Conservation (phyloP, 1,284 basidiomycete genomes). For the Xanthoconium separans region DNA sequence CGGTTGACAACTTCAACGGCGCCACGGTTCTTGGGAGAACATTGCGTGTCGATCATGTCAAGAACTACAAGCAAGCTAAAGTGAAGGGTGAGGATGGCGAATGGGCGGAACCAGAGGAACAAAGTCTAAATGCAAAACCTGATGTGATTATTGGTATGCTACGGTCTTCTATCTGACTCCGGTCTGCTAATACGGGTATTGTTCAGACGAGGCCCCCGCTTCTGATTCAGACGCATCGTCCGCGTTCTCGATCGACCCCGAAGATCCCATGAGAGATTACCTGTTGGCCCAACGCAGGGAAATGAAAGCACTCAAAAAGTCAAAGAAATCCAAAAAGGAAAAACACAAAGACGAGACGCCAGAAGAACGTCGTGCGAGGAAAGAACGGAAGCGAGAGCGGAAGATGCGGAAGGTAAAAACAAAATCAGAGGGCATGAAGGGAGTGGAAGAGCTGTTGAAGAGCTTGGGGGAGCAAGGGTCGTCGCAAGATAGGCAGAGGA, state of each 20-base stretch:
- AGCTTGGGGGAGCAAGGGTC: slow-evolving; percentile 25
- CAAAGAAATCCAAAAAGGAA: slow-evolving; percentile 53
- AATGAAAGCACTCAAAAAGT: slow-evolving; percentile 60
- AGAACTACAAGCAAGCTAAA: slow-evolving; percentile 88
- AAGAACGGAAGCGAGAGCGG: slow-evolving; percentile 61
- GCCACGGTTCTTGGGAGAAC: slow-evolving; percentile 85
- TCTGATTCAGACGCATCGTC: slow-evolving; percentile 68
- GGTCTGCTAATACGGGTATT: slow-evolving; percentile 2
- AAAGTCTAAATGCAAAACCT: slow-evolving; percentile 83
- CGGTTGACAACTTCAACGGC: slow-evolving; percentile 98
- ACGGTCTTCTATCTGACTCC: neutral
- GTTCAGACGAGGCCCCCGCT: slow-evolving; percentile 49
- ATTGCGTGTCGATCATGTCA: slow-evolving; percentile 92
- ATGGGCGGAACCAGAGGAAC: slow-evolving; percentile 82
- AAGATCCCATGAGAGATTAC: slow-evolving; percentile 98
- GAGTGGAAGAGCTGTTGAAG: slow-evolving; percentile 44
- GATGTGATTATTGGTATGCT: slow-evolving; percentile 61
- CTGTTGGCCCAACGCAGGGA: slow-evolving; percentile 69
- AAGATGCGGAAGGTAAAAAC: slow-evolving; percentile 50
- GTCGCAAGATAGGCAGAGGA: slow-evolving; percentile 8
- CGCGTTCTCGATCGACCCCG: slow-evolving; percentile 79
- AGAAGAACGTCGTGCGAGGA: slow-evolving; percentile 70
- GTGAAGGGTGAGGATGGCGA: slow-evolving; percentile 84
- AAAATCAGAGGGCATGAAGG: slow-evolving; percentile 41
- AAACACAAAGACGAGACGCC: slow-evolving; percentile 74